phyloP scores from a whole-genome alignment of 1,139 yeast genomes.

The Suhomyces bribrorum region DNA sequence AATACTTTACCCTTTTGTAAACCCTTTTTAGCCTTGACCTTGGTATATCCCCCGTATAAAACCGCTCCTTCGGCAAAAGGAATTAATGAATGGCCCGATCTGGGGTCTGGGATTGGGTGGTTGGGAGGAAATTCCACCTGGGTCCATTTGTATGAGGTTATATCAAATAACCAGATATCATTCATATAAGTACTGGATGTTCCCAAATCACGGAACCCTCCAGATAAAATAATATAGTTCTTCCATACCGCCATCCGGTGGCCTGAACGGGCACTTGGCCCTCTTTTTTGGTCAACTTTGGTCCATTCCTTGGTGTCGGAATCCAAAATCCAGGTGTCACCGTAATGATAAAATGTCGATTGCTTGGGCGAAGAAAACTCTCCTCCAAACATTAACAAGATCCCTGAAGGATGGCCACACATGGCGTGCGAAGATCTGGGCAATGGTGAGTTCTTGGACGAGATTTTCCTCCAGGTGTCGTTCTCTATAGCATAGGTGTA shows the following conservation, averaged over 20 bases:
- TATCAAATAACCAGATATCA: constrained; percentile 92
- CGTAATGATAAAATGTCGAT: constrained; percentile 92
- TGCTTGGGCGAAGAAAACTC: constrained; percentile 97
- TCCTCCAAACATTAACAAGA: constrained; percentile 87
- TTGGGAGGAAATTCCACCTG: constrained; percentile 86
- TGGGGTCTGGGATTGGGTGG: constrained; percentile 81
- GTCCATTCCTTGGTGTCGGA: constrained; percentile 86
- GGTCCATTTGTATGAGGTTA: constrained; percentile 85
- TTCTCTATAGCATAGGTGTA: constrained; percentile 73
- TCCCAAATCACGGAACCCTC: constrained; percentile 93
- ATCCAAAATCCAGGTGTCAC: constrained; percentile 94
- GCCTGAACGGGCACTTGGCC: constrained; percentile 89
- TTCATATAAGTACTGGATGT: constrained; percentile 76
- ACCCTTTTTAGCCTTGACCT: constrained; percentile 88
- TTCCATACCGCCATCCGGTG: constrained; percentile 92
- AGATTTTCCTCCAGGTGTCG: constrained; percentile 75
- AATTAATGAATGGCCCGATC: constrained; percentile 90
- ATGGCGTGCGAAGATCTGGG: constrained; percentile 94
- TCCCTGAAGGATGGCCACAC: constrained; percentile 91
- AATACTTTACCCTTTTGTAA: constrained; percentile 91
- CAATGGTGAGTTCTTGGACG: constrained; percentile 85
- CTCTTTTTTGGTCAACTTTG: constrained; percentile 71
- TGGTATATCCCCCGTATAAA: constrained; percentile 91
- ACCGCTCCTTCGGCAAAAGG: constrained; percentile 85
- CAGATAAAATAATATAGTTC: constrained; percentile 78